Percentiles rank a stretch among this genome's conserved stretches.
phyloP scores from a whole-genome alignment of 257 asterid genomes.

The Solanum chiquidenum region DNA sequence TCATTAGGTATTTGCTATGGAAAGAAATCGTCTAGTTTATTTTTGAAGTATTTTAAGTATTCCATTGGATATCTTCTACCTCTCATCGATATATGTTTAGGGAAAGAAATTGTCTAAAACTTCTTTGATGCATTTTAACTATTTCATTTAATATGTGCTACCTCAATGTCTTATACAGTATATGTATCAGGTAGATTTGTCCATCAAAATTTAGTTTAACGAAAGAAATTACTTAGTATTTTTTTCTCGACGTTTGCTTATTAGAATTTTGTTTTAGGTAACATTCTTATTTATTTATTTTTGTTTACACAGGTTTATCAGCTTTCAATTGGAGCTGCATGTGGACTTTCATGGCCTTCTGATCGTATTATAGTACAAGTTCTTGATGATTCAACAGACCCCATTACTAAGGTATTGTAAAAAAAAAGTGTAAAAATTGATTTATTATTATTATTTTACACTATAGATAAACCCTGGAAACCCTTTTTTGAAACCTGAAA shows the following conservation, averaged over 20 bases:
- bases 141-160: background rate
- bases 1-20: background rate
- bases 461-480: background rate
- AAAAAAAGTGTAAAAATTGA: background rate
- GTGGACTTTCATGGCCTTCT: slow-evolving; percentile 93
- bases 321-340: slow-evolving; percentile 93
- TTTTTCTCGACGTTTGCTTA: background rate
- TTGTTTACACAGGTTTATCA: slow-evolving; percentile 50
- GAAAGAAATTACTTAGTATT: background rate
- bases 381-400: slow-evolving; percentile 93
- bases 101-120: background rate
- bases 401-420: slow-evolving; percentile 37
- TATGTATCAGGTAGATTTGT: background rate
- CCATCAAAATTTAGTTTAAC: rapidly evolving
- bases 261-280: background rate
- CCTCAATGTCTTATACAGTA: background rate
- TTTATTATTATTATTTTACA: background rate
- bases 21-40: background rate
- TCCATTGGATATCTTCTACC: background rate
- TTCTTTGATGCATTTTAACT: background rate
- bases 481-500: background rate
- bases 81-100: background rate
- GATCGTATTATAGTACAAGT: slow-evolving; percentile 79
- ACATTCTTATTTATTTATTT: background rate
- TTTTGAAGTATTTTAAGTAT: background rate